Evolutionary conservation across 1,284 basidiomycete genomes (phyloP).

Genomic region (Taiwanofungus camphoratus): DNA sequence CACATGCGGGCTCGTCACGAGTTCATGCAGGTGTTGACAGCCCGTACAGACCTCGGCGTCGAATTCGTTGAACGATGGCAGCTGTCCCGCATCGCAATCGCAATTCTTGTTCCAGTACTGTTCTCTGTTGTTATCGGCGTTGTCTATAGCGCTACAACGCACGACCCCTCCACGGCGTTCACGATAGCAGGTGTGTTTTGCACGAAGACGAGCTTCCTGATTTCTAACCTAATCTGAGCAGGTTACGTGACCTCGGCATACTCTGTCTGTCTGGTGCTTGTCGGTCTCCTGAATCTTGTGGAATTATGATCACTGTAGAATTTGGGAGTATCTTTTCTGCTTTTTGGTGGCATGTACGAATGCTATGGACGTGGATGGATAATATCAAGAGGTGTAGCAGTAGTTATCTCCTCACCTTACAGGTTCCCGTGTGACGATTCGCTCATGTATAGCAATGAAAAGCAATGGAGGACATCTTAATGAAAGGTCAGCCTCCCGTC

Average conservation of each 20-base stretch:
- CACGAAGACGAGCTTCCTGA: too few relatives aligned
- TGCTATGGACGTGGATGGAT: too few relatives aligned
- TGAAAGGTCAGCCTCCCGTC: too few relatives aligned
- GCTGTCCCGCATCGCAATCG: constrained; percentile 14
- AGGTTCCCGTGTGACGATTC: too few relatives aligned
- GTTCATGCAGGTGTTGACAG: constrained; percentile 20
- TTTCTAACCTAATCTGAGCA: neutral
- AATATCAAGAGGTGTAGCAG: too few relatives aligned
- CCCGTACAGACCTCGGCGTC: constrained; percentile 14
- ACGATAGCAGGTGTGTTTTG: constrained; percentile 17
- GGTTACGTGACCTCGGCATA: constrained; percentile 19
- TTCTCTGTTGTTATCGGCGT: constrained; percentile 12
- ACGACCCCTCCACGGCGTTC: constrained; percentile 15
- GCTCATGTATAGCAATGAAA: too few relatives aligned
- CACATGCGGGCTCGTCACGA: constrained; percentile 15
- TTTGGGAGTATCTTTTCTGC: too few relatives aligned
- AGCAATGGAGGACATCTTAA: too few relatives aligned
- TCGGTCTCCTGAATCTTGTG: constrained; percentile 15
- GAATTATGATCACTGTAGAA: constrained; percentile 13
- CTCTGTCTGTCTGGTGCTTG: constrained; percentile 16
- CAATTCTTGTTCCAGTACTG: constrained; percentile 13
- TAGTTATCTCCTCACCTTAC: too few relatives aligned
- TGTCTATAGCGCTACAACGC: constrained; percentile 10
- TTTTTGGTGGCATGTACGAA: too few relatives aligned
- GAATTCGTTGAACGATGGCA: constrained; percentile 22